Evolutionary conservation across 345 rosid genomes (phyloP).

Genomic region (Citrus australasica): DNA sequence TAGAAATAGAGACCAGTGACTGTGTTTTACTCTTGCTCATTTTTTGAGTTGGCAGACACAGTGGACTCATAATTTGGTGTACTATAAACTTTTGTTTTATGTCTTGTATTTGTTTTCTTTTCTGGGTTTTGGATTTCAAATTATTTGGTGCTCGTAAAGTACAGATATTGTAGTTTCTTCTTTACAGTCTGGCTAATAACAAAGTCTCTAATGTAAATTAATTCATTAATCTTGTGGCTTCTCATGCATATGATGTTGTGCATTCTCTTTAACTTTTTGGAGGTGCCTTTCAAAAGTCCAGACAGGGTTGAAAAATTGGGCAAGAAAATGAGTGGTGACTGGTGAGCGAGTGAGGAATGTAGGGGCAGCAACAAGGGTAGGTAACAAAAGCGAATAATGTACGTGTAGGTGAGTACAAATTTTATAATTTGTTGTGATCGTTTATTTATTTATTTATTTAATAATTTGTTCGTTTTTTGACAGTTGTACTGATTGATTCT

Average conservation of each 20-base stretch:
- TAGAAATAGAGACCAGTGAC: constrained; percentile 25
- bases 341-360: background rate
- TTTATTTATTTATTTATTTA: constrained; percentile 8
- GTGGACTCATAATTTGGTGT: constrained; percentile 10
- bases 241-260: constrained; percentile 20
- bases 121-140: constrained; percentile 23
- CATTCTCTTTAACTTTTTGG: constrained; percentile 14
- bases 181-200: constrained; percentile 33
- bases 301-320: background rate
- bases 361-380: background rate
- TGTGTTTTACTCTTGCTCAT: background rate
- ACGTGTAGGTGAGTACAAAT: background rate
- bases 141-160: constrained; percentile 22
- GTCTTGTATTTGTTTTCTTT: background rate
- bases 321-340: constrained; percentile 2
- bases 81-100: constrained; percentile 7
- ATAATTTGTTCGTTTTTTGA: constrained; percentile 20
- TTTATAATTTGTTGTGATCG: background rate
- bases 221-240: background rate
- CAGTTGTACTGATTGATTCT: constrained; percentile 37
- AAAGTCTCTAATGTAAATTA: constrained; percentile 11
- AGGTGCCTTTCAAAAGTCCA: constrained; percentile 5
- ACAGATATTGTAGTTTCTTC: constrained; percentile 18
- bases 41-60: constrained; percentile 6
- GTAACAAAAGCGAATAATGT: constrained; percentile 8